A percentile compares a stretch with the other conserved stretches of the same genome.
These are phyloP conservation scores for Acer campestre DNA, from an alignment of 345 rosid genomes.

Conservation along the genomic window DNA sequence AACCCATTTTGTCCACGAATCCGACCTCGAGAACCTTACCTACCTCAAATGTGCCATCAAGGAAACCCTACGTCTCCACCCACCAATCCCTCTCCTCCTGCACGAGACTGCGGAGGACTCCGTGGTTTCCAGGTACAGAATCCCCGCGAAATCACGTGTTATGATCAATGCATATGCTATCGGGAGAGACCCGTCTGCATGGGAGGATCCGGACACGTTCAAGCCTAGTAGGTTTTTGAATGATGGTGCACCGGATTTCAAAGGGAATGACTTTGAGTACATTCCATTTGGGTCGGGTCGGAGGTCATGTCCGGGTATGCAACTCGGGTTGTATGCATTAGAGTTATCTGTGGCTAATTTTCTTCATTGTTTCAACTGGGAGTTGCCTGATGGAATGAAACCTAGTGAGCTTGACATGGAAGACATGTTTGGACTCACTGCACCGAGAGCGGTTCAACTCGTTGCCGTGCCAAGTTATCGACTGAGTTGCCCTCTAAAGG, in stretches of 20 bases:
- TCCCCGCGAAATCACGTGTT: conserved; percentile 58
- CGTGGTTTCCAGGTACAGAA: conserved; percentile 52
- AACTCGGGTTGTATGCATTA: conserved; percentile 66
- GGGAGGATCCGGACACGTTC: conserved; percentile 63
- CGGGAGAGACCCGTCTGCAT: conserved; percentile 54
- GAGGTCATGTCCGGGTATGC: conserved; percentile 85
- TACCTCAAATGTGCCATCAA: conserved; percentile 59
- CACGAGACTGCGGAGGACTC: conserved; percentile 62
- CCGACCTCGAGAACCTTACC: conserved; percentile 60
- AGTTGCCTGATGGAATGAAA: conserved; percentile 63
- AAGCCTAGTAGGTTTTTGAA: conserved; percentile 59
- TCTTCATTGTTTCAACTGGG: conserved; percentile 77
- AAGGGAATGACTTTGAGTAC: conserved; percentile 62
- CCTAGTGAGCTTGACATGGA: conserved; percentile 61
- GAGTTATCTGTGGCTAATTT: conserved; percentile 65
- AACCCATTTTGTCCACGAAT: conserved; percentile 54
- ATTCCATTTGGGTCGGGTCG: conserved; percentile 85
- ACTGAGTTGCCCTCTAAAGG: conserved; percentile 34
- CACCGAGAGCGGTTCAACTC: conserved; percentile 65
- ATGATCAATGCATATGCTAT: conserved; percentile 72
- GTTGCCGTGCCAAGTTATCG: conserved; percentile 57
- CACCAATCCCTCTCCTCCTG: conserved; percentile 81
- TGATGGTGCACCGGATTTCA: conserved; percentile 51
- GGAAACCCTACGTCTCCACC: conserved; percentile 75
- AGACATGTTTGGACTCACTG: conserved; percentile 80